Base-by-base conservation (phyloP, 768 basidiomycete species). In the Mycena chlorophos region DNA sequence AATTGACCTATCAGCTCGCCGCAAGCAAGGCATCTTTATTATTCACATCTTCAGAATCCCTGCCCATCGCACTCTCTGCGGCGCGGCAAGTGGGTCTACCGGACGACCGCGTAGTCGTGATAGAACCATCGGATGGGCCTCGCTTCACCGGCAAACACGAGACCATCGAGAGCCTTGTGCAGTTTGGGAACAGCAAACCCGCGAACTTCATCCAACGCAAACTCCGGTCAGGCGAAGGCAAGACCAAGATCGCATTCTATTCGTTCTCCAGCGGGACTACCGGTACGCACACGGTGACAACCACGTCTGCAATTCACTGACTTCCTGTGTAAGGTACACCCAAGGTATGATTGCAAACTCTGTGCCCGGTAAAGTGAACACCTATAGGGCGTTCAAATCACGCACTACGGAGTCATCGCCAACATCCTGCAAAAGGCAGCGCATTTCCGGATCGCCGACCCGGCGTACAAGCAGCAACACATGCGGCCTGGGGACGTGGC, bases 181-280 rank as follows among this genome's bases (percentile, higher is more conserved):
- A 68, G 5, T 71, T 78, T 64, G 78, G 78, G 51, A 55, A 63
- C 65, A 63, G 62, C 54, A 60, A 65, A 56, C 61, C 69, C 39
- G 57, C 72, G 58, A 62, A 66, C 53, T 87, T 81, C 61, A 64
- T 67, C 25, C 81, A 86, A 51, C 69, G 72, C 19, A 71, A 63
- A 27, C 73, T 89, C 38, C 61, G 64, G 23, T 74, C 76, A 13
- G 88, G 86, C 10, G 87, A 87, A 68, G 83, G 76, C 23, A 84
- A 77, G 64, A 80, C 73, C 13, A 79, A 82, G 40, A 55, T 89
- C 14, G 88, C 89, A 4, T 84, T 89, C 61, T 71, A 89, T 51
- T 81, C 78, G 50, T 87, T 90, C 61, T 89, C 88, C 1, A 88
- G 87, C 58, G 88, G 88, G 6, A 90, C 88, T 22, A 90, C 88